These are phyloP conservation scores for Stereum hirsutum DNA, from an alignment of 1,284 basidiomycete species.

Conservation along the genomic window DNA sequence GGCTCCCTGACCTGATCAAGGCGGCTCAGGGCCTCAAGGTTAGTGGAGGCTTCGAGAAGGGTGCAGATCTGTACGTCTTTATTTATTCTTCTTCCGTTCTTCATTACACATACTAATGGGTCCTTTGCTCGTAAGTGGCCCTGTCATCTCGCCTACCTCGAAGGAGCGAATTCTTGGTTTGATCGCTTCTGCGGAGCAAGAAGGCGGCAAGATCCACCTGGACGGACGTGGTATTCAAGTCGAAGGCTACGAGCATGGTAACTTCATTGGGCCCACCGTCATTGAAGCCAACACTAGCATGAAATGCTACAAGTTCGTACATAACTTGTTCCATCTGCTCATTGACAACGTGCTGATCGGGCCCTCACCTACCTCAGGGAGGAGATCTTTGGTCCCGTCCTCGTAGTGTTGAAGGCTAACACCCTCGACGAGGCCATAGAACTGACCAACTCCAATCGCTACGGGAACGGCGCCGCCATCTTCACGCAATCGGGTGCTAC, in stretches of 20 bases:
- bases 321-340: too few relatives aligned
- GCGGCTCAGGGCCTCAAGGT: slow-evolving; percentile 79
- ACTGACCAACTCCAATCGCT: slow-evolving; percentile 84
- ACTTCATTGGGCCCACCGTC: slow-evolving; percentile 93
- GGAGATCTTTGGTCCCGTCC: slow-evolving; percentile 94
- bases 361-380: slow-evolving; percentile 44
- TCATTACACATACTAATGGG: too few relatives aligned
- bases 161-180: slow-evolving; percentile 73
- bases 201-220: slow-evolving; percentile 84
- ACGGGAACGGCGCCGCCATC: slow-evolving; percentile 93
- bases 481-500: slow-evolving; percentile 97
- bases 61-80: slow-evolving; percentile 70
- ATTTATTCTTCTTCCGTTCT: slow-evolving; percentile 2
- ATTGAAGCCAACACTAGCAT: slow-evolving; percentile 79
- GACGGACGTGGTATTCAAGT: slow-evolving; percentile 76
- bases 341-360: too few relatives aligned
- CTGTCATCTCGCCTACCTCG: slow-evolving; percentile 86
- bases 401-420: slow-evolving; percentile 74
- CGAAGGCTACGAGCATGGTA: slow-evolving; percentile 79
- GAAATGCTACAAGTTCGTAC: slow-evolving; percentile 76
- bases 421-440: slow-evolving; percentile 88
- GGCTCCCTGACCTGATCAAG: slow-evolving; percentile 85
- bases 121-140: slow-evolving; percentile 39
- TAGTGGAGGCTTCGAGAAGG: slow-evolving; percentile 84
- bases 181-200: slow-evolving; percentile 73